These are phyloP conservation scores for Globisporangium camurandrum DNA, from an alignment of 352 stramenopile genomes.

Conservation along the genomic window DNA sequence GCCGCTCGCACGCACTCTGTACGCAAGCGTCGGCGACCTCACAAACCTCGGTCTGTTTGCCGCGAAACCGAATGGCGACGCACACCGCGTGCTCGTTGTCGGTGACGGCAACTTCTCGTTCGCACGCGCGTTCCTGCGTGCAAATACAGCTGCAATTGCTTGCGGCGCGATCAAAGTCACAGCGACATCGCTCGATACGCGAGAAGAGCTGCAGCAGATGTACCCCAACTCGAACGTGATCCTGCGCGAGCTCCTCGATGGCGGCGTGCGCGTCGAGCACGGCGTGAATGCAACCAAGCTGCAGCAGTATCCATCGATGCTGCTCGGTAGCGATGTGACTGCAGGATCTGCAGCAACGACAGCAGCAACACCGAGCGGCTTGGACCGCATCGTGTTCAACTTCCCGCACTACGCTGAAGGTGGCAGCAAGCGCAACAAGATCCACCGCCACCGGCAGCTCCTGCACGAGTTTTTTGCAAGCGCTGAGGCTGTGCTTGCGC, in stretches of 20 bases:
- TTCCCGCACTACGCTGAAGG: constrained; percentile 80
- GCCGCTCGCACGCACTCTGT: background rate
- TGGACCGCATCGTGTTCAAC: constrained; percentile 80
- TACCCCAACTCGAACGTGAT: constrained; percentile 55
- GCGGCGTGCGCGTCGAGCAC: constrained; percentile 50
- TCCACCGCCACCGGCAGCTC: constrained; percentile 72
- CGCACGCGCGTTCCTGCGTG: constrained; percentile 54
- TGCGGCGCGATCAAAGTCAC: constrained; percentile 23
- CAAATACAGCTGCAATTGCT: constrained; percentile 22
- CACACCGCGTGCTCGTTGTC: constrained; percentile 50
- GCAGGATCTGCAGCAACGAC: background rate
- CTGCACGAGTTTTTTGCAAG: constrained; percentile 73
- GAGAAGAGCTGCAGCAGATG: constrained; percentile 58
- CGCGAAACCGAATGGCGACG: constrained; percentile 6
- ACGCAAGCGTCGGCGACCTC: constrained; percentile 28
- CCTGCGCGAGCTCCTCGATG: constrained; percentile 41
- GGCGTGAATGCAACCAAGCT: constrained; percentile 68
- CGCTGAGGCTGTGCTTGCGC: constrained; percentile 36
- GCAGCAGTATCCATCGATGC: constrained; percentile 23
- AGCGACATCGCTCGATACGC: constrained; percentile 62
- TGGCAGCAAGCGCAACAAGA: constrained; percentile 75
- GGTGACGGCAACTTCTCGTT: constrained; percentile 86
- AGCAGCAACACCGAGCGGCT: background rate
- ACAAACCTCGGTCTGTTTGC: constrained; percentile 36
- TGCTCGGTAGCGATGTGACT: background rate